Evolutionary conservation across 192 early-diverging fungal species (phyloP).

Genomic region (Backusella parvicylindrica): DNA sequence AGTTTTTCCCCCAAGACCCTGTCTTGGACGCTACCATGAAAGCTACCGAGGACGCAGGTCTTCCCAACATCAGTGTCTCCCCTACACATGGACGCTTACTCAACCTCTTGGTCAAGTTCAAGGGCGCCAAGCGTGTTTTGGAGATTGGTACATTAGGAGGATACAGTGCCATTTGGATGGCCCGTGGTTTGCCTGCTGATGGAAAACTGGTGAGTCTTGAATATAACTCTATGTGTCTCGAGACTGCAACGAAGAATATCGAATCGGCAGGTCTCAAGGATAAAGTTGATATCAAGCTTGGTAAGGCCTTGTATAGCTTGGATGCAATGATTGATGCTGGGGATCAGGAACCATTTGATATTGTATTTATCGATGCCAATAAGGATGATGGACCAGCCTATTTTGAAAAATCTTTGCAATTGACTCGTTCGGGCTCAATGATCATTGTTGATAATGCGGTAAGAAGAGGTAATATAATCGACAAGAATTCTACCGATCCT

Average conservation of each 20-base stretch:
- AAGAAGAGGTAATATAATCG: background rate
- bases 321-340: background rate
- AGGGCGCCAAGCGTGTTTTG: background rate
- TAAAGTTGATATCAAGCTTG: background rate
- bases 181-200: background rate
- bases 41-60: background rate
- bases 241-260: background rate
- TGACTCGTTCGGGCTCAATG: background rate
- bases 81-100: background rate
- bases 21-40: background rate
- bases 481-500: background rate
- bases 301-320: background rate
- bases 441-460: background rate
- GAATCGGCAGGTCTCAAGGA: background rate
- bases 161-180: background rate
- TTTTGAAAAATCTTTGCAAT: background rate
- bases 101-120: background rate
- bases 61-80: background rate
- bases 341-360: background rate
- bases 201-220: background rate
- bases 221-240: background rate
- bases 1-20: background rate
- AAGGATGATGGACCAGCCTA: background rate
- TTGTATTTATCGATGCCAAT: background rate
- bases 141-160: constrained; percentile 5